Percentiles rank a stretch among this genome's conserved stretches.
Conservation (phyloP, 2,329 filamentous ascomycete genomes). For the Diplodia seriata region DNA sequence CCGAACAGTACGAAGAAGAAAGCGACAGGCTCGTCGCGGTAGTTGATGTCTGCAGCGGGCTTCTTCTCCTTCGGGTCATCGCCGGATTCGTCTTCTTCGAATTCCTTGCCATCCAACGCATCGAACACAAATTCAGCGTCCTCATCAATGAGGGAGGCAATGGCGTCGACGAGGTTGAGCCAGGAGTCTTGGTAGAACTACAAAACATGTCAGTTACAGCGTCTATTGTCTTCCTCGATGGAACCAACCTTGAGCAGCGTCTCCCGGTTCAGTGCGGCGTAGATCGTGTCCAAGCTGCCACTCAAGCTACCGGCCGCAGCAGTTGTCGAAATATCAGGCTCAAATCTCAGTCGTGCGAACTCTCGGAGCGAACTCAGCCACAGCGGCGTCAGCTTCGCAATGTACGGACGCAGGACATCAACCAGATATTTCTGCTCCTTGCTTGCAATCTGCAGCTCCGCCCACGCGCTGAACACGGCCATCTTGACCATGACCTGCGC, state of each 20-base stretch:
- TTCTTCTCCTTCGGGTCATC: conserved; percentile 35
- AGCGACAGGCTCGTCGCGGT: conserved; percentile 94
- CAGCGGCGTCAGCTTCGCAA: conserved; percentile 85
- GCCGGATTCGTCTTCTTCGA: conserved; percentile 35
- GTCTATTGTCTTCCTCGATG: not conserved
- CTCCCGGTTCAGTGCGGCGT: conserved; percentile 91
- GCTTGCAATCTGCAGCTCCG: conserved; percentile 93
- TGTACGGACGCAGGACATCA: conserved; percentile 87
- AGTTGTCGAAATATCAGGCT: conserved; percentile 88
- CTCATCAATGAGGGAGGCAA: conserved; percentile 95
- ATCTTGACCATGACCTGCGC: conserved; percentile 99
- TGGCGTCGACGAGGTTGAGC: conserved; percentile 95
- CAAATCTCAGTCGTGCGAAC: conserved; percentile 90
- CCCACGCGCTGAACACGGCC: conserved; percentile 96
- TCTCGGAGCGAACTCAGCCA: conserved; percentile 94
- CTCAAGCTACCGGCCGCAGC: conserved; percentile 81
- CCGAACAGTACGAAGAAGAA: conserved; percentile 99
- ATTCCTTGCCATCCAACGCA: conserved; percentile 82
- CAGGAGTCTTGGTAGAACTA: conserved; percentile 96
- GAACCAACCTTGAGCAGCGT: conserved; percentile 74
- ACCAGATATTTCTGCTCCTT: conserved; percentile 88
- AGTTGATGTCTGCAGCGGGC: conserved; percentile 77
- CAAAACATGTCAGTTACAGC: conserved; percentile 32
- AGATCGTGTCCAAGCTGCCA: conserved; percentile 89
- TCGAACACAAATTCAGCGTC: conserved; percentile 98